These are phyloP conservation scores for Hypoxylon sp. DNA, from an alignment of 2,329 filamentous ascomycete species.

Conservation along the genomic window DNA sequence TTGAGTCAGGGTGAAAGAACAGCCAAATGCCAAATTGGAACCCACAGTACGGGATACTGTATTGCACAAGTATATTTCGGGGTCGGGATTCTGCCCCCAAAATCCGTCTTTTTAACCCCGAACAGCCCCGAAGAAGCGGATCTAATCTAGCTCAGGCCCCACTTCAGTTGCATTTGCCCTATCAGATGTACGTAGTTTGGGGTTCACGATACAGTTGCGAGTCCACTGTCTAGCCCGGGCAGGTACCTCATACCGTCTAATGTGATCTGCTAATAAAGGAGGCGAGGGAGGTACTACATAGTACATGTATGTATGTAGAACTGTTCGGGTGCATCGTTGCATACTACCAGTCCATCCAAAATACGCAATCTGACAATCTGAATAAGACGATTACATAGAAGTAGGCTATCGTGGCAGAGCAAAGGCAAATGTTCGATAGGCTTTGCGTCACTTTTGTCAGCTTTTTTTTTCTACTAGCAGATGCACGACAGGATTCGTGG, in stretches of 20 bases:
- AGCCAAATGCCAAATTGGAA: slow-evolving; percentile 8
- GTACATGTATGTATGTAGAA: too few relatives aligned
- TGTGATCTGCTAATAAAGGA: slow-evolving; percentile 14
- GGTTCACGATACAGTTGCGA: slow-evolving; percentile 16
- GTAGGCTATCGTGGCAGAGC: slow-evolving; percentile 23
- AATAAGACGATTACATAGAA: slow-evolving; percentile 24
- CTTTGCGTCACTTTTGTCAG: slow-evolving; percentile 37
- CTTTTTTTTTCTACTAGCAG: slow-evolving; percentile 7
- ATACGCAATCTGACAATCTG: slow-evolving; percentile 26
- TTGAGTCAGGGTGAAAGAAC: slow-evolving; percentile 20
- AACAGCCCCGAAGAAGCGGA: slow-evolving; percentile 38
- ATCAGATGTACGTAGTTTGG: slow-evolving; percentile 31
- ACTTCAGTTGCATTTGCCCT: slow-evolving; percentile 21
- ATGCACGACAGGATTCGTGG: slow-evolving; percentile 29
- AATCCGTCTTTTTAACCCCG: slow-evolving; percentile 30
- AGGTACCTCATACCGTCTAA: slow-evolving; percentile 1
- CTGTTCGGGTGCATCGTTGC: slow-evolving; percentile 21
- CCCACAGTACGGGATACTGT: slow-evolving; percentile 24
- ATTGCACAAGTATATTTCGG: slow-evolving; percentile 23
- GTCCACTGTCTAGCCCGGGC: slow-evolving; percentile 1
- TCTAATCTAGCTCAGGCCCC: slow-evolving; percentile 9
- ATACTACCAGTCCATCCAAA: slow-evolving; percentile 10
- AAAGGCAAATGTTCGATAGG: slow-evolving; percentile 23
- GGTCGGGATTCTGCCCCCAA: slow-evolving; percentile 20
- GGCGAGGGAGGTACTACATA: slow-evolving; percentile 15